These are phyloP conservation scores for Cajanus cajan DNA, from an alignment of 306 rosid species.

Conservation along the genomic window DNA sequence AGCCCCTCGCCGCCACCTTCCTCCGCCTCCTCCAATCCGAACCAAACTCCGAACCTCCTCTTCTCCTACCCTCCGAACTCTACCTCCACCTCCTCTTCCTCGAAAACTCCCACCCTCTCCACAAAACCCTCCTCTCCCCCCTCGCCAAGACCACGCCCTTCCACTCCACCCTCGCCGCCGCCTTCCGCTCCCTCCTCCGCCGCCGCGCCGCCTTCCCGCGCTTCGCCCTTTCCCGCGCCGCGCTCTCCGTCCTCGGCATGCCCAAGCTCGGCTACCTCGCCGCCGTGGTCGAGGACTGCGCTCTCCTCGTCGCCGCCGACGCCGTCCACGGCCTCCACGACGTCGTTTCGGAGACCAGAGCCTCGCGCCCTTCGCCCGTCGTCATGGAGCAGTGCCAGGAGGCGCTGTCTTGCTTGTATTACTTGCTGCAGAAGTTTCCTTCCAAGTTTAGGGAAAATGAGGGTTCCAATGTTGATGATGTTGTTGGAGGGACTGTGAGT, in stretches of 20 bases:
- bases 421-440: constrained; percentile 86
- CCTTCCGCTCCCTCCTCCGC: constrained; percentile 51
- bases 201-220: constrained; percentile 11
- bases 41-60: constrained; percentile 25
- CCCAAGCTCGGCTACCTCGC: constrained; percentile 72
- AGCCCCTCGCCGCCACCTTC: constrained; percentile 50
- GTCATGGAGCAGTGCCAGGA: constrained; percentile 98
- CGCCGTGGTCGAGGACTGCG: constrained; percentile 62
- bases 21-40: constrained; percentile 64
- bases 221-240: constrained; percentile 68
- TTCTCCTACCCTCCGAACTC: constrained; percentile 9
- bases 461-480: neutral
- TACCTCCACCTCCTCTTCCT: constrained; percentile 71
- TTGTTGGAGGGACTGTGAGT: constrained; percentile 50
- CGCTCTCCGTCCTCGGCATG: constrained; percentile 71
- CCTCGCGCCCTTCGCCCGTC: constrained; percentile 71
- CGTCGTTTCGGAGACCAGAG: constrained; percentile 53
- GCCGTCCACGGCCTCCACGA: constrained; percentile 45
- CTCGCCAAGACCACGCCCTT: constrained; percentile 52
- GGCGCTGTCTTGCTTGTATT: constrained; percentile 88
- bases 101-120: constrained; percentile 73
- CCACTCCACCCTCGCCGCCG: constrained; percentile 33
- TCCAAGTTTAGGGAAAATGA: constrained; percentile 41
- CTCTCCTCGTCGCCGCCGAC: constrained; percentile 61
- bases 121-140: constrained; percentile 60